phyloP scores from a whole-genome alignment of 1,284 basidiomycete species.

The Cryptococcus sp. region DNA sequence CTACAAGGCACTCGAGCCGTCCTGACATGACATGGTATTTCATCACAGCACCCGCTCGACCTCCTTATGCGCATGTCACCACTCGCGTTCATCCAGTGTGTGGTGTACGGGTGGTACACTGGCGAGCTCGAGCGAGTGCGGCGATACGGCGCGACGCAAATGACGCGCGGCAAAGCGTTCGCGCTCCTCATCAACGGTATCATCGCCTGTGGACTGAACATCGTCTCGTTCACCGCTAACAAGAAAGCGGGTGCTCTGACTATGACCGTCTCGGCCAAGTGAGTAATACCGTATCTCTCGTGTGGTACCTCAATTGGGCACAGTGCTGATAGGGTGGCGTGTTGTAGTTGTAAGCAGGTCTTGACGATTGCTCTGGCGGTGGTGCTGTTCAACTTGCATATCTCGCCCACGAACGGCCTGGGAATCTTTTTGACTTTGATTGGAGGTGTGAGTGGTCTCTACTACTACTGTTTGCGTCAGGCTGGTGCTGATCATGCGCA shows the following conservation, averaged over 20 bases:
- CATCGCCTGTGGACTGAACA: slow-evolving; percentile 86
- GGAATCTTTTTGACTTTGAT: slow-evolving; percentile 78
- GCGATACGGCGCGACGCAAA: slow-evolving; percentile 58
- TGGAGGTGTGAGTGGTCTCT: slow-evolving; percentile 65
- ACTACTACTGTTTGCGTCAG: too few relatives aligned
- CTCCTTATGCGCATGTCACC: slow-evolving; percentile 81
- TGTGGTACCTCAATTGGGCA: not conserved
- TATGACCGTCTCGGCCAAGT: slow-evolving; percentile 53
- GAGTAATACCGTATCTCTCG: slow-evolving; percentile 10
- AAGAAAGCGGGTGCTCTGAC: slow-evolving; percentile 70
- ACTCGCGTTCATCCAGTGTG: slow-evolving; percentile 82
- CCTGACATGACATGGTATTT: not conserved
- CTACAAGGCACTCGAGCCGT: not conserved
- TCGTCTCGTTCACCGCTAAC: slow-evolving; percentile 89
- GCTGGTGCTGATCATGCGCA: not conserved
- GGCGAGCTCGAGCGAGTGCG: slow-evolving; percentile 74
- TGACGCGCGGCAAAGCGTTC: slow-evolving; percentile 59
- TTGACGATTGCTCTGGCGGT: slow-evolving; percentile 84
- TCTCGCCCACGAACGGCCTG: slow-evolving; percentile 72
- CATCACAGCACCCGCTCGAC: slow-evolving; percentile 75
- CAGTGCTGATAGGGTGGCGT: not conserved
- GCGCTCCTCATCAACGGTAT: slow-evolving; percentile 73
- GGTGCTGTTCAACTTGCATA: slow-evolving; percentile 74
- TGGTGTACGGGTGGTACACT: slow-evolving; percentile 69
- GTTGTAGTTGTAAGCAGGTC: slow-evolving; percentile 76